Evolutionary conservation across 257 asterid species (phyloP), one percentile per base, ranked within the genome.

Genomic region (Dorcoceras hygrometricum): DNA sequence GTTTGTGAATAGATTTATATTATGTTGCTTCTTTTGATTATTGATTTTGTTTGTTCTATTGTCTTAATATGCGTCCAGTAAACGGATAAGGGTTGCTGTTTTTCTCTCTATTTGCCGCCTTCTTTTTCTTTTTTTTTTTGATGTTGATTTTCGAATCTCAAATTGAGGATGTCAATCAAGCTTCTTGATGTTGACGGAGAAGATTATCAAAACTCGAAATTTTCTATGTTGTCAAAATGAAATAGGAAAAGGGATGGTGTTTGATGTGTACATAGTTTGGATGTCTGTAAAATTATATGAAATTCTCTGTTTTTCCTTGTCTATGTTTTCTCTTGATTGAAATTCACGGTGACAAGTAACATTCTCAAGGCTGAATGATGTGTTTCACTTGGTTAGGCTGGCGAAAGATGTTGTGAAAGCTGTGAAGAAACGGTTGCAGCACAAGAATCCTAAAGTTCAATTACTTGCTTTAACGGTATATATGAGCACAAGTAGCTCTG

Each of bases 361-460:
- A 58, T 2, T 22, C 25, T 71, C 58, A 62, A 25, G 66, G 59
- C 73, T 27, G n/a, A n/a, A 59, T 57, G 65, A 26, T 70, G 11
- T 53, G 61, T 62, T 67, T 69, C 59, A 28, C 59, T 76, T 16
- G 51, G 31, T 77, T 75, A 83, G 95, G 93, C 64, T 85, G 66
- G 91, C 88, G 56, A 87, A 87, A 84, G 97, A 90, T 69, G 89
- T 88, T 53, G 87, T 85, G 71, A 94, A 81, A 82, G 88, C 99
- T 75, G 82, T 89, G 80, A 94, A 94, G 88, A 94, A 77, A 71
- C 75, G 96, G 77, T 71, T 94, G 87, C 96, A 81, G 88, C 93
- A 90, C 90, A 94, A 87, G 93, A 90, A 85, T 72, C 88, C 98
- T 32, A 87, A 82, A 85, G 95, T 94, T 73, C 98, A 87, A 66